phyloP scores from a whole-genome alignment of 1,284 basidiomycete genomes.

The Porodaedalea pini region DNA sequence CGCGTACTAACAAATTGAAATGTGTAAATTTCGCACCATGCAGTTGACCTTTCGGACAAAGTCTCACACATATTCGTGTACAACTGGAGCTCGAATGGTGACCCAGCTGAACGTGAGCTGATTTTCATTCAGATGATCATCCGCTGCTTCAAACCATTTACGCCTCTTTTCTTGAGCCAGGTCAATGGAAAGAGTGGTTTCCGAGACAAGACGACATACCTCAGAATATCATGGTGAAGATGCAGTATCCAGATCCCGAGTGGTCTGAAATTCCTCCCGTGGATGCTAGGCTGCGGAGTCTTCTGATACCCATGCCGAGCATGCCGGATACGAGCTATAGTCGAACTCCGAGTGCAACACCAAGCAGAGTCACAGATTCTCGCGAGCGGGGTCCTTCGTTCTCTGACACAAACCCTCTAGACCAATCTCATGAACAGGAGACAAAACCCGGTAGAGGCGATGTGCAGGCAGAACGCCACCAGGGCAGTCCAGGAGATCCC shows the following conservation, averaged over 20 bases:
- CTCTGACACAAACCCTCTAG: neutral
- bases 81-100: conserved; percentile 5
- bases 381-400: too few relatives aligned
- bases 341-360: neutral
- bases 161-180: neutral
- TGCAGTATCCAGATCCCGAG: conserved; percentile 4
- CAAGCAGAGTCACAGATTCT: neutral
- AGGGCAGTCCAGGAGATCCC: neutral
- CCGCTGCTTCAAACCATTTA: neutral
- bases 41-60: neutral
- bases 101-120: conserved; percentile 13
- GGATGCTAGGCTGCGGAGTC: neutral
- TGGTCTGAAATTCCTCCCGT: neutral
- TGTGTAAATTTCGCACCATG: neutral
- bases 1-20: neutral
- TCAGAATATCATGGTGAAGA: conserved; percentile 3
- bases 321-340: neutral
- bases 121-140: neutral
- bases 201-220: conserved; percentile 6
- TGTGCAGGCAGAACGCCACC: neutral
- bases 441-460: neutral
- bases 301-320: neutral
- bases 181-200: conserved; percentile 10
- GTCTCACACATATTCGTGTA: conserved; percentile 8
- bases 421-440: neutral